Evolutionary conservation across 2,329 filamentous ascomycete species (phyloP), one percentile per base, ranked within the genome.

Genomic region (Aureobasidium sp.): DNA sequence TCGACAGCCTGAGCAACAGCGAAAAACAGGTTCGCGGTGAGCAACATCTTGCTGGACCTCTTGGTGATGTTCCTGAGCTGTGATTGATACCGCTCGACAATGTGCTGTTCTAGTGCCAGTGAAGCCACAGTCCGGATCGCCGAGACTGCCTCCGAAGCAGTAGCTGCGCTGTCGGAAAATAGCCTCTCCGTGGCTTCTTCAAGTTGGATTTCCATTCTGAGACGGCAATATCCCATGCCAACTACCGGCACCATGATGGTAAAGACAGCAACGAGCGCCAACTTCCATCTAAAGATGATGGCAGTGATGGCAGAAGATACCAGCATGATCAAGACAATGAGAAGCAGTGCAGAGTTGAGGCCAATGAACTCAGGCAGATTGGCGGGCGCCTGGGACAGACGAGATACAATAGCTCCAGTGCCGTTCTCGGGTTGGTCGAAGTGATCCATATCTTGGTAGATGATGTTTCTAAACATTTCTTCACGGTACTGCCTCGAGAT

Each of bases 1-100:
- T 80, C 79, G 44, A 83, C 74, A 67, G 83, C 86, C 64, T 89
- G 85, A 1, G 84, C 83, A 50, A 86, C 80, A 1, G 83, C 83
- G 67, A 87, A 86, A 9, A 88, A 70, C 9, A 87, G 64, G 12
- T 81, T 85, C 8, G 80, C 80, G 72, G 80, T 82, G 48, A 79
- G 77, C 1, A 85, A 81, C 69, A 85, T 86, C 42, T 75, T 77
- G 63, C 81, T 84, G 1, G 86, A 85, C 6, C 74, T 71, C 3
- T 66, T 70, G 17, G 86, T 80, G 65, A 88, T 86, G 2, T 77
- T 72, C 8, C 72, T 70, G 9, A 88, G 78, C 2, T 88, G 76
- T 0, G 64, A 67, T 24, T 80, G 74, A 67, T 89, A 89, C 31
- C 74, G 67, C 56, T 80, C 76, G 45, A 73, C 62, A 63, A 89